A percentile compares a stretch with the other conserved stretches of the same genome.
Conservation (phyloP, 1,284 basidiomycete species). For the Puccinia coronata region DNA sequence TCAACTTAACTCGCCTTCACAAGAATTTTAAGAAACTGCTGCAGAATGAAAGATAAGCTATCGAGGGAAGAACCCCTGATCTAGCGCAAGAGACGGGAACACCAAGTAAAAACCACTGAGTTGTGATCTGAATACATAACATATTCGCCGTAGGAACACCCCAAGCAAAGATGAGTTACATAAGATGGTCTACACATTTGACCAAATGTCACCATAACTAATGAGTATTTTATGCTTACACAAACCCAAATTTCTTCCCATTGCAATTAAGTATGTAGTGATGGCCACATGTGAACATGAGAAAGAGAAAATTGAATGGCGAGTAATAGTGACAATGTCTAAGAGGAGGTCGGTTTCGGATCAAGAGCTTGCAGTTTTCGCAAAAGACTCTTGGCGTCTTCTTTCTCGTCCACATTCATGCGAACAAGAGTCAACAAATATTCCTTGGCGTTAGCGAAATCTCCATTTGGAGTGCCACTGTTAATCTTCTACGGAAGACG, state of each 20-base stretch:
- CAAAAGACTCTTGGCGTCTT: slow-evolving; percentile 46
- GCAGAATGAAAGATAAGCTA: too few relatives aligned
- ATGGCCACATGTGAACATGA: background rate
- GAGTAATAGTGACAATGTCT: too few relatives aligned
- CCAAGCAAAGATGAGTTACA: too few relatives aligned
- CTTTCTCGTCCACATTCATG: slow-evolving; percentile 50
- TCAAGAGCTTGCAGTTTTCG: slow-evolving; percentile 36
- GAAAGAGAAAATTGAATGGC: background rate
- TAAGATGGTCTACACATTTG: too few relatives aligned
- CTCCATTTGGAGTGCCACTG: background rate
- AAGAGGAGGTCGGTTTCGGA: background rate
- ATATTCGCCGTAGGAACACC: background rate
- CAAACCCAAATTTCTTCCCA: background rate
- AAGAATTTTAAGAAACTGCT: too few relatives aligned
- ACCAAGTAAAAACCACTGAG: background rate
- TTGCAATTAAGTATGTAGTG: background rate
- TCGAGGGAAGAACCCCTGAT: too few relatives aligned
- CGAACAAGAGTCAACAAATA: slow-evolving; percentile 38
- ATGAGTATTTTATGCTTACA: background rate
- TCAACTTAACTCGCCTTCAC: too few relatives aligned
- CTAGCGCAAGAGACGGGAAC: too few relatives aligned
- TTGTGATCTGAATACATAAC: background rate
- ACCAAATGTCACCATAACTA: background rate
- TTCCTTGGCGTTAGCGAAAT: slow-evolving; percentile 41
- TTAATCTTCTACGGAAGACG: slow-evolving; percentile 13